Evolutionary conservation across 768 basidiomycete genomes (phyloP).

Genomic region (Termitomyces sp.): DNA sequence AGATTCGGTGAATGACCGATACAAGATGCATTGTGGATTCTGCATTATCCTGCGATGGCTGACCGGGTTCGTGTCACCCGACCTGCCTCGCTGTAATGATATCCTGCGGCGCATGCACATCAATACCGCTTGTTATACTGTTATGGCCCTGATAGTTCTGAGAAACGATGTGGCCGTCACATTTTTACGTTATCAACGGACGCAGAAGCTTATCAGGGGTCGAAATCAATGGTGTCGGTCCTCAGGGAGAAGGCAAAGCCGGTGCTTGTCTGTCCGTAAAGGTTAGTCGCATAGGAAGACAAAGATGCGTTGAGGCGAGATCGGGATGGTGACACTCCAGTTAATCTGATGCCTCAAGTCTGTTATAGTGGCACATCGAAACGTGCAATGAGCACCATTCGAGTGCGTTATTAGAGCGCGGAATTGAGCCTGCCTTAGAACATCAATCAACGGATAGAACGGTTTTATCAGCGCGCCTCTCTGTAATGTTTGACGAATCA

Average conservation of each 20-base stretch:
- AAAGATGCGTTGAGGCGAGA: not conserved
- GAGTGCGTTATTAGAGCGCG: slow-evolving; percentile 1
- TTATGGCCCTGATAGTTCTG: not conserved
- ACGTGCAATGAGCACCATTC: not conserved
- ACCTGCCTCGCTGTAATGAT: not conserved
- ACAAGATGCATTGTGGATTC: not conserved
- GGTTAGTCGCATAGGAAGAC: not conserved
- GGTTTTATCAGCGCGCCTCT: not conserved
- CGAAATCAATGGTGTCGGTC: no score
- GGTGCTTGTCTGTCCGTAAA: slow-evolving; percentile 1
- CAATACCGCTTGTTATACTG: not conserved
- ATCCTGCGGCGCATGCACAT: not conserved
- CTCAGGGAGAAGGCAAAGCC: not conserved
- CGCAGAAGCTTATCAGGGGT: not conserved
- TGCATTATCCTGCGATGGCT: not conserved
- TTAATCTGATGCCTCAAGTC: not conserved
- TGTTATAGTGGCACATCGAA: not conserved
- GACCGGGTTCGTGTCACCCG: slow-evolving; percentile 4
- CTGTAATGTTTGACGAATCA: not conserved
- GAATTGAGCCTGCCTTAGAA: not conserved
- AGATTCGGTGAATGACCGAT: not conserved
- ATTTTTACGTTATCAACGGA: not conserved
- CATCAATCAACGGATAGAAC: not conserved
- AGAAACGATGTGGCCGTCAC: not conserved
- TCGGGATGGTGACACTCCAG: not conserved